These are phyloP conservation scores for Chaetoceros muelleri DNA, from an alignment of 108 stramenopile species.

Conservation along the genomic window DNA sequence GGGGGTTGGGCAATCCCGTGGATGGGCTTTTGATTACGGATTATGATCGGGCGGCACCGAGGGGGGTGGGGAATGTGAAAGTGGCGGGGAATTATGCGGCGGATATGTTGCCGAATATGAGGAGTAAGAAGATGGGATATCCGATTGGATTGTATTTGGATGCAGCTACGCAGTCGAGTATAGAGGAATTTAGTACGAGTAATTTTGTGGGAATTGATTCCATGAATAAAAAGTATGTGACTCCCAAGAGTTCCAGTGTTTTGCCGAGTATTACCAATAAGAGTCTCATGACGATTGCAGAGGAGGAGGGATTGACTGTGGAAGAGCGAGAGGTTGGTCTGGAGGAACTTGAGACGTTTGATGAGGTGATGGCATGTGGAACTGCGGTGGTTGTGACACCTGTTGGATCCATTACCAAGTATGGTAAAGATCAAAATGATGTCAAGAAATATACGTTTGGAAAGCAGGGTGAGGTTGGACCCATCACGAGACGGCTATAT, in stretches of 20 bases:
- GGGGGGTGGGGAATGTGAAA: constrained; percentile 93
- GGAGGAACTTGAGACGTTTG: constrained; percentile 74
- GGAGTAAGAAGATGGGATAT: constrained; percentile 92
- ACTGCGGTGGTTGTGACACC: constrained; percentile 98
- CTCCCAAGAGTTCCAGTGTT: constrained; percentile 84
- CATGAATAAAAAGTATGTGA: constrained; percentile 72
- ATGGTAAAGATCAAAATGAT: constrained; percentile 38
- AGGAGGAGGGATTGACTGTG: constrained; percentile 83
- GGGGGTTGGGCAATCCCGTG: constrained; percentile 82
- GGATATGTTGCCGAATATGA: constrained; percentile 92
- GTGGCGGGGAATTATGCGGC: constrained; percentile 99
- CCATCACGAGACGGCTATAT: constrained; percentile 76
- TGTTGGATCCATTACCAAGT: constrained; percentile 69
- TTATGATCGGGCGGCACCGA: constrained; percentile 95
- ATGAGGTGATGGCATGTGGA: constrained; percentile 94
- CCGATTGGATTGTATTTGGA: constrained; percentile 96
- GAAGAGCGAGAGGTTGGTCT: constrained; percentile 74
- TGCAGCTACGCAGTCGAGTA: constrained; percentile 75
- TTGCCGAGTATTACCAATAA: constrained; percentile 96
- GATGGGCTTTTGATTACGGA: constrained; percentile 86
- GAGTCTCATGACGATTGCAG: constrained; percentile 88
- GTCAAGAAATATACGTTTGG: constrained; percentile 60
- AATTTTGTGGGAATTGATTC: constrained; percentile 95
- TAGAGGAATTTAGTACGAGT: constrained; percentile 98
- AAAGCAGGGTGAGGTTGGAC: constrained; percentile 61